These are phyloP conservation scores for Stenocarpella maydis DNA, from an alignment of 2,329 filamentous ascomycete genomes.

Conservation along the genomic window DNA sequence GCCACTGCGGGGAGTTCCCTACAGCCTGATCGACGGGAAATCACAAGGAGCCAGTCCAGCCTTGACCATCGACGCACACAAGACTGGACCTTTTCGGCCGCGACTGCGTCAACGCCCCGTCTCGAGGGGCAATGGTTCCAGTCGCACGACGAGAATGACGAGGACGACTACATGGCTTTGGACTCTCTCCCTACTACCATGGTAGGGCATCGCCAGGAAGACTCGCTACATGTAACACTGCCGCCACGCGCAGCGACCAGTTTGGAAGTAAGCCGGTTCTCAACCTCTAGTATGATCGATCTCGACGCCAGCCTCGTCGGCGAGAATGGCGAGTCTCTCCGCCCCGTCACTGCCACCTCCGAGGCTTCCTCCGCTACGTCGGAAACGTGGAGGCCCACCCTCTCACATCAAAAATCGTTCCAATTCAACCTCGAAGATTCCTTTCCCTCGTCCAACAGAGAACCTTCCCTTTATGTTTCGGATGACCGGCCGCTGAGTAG, in stretches of 20 bases:
- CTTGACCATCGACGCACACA: slow-evolving; percentile 63
- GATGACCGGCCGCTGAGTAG: slow-evolving; percentile 27
- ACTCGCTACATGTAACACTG: slow-evolving; percentile 49
- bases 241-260: slow-evolving; percentile 40
- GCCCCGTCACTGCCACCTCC: slow-evolving; percentile 68
- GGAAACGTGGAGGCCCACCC: slow-evolving; percentile 28
- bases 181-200: slow-evolving; percentile 30
- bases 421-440: slow-evolving; percentile 69
- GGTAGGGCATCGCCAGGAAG: slow-evolving; percentile 35
- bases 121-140: slow-evolving; percentile 39
- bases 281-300: slow-evolving; percentile 47
- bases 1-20: slow-evolving; percentile 10
- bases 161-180: slow-evolving; percentile 40
- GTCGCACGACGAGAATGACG: slow-evolving; percentile 51
- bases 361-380: slow-evolving; percentile 53
- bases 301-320: slow-evolving; percentile 49
- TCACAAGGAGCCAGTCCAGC: slow-evolving; percentile 40
- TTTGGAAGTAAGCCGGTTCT: slow-evolving; percentile 45
- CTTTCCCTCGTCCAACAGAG: slow-evolving; percentile 58
- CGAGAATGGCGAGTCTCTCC: slow-evolving; percentile 53
- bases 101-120: slow-evolving; percentile 58
- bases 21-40: slow-evolving; percentile 11
- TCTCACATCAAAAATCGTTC: slow-evolving; percentile 63
- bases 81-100: slow-evolving; percentile 63
- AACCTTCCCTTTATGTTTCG: slow-evolving; percentile 29